Evolutionary conservation across 2,329 filamentous ascomycete genomes (phyloP).

Genomic region (Sporothrix humicola): DNA sequence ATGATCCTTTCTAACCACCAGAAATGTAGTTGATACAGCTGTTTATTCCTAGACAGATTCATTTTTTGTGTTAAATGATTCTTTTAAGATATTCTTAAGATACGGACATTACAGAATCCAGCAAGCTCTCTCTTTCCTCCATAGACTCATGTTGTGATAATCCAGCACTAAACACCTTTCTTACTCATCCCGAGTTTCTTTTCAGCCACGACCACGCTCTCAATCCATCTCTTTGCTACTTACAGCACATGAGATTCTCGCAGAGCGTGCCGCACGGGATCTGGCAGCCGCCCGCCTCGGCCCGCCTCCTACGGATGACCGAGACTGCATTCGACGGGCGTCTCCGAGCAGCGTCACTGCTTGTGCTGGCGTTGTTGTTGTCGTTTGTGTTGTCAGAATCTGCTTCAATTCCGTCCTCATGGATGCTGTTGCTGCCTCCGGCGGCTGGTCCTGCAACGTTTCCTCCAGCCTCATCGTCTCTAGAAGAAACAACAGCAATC

Average conservation of each 20-base stretch:
- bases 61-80: no score
- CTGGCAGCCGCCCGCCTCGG: constrained; percentile 52
- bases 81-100: no score
- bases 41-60: no score
- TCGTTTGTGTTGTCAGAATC: not conserved
- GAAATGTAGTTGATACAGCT: no score
- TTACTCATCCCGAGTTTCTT: no score
- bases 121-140: no score
- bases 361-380: not conserved
- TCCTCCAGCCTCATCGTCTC: not conserved
- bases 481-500: not conserved
- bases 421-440: not conserved
- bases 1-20: no score
- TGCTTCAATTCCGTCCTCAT: not conserved
- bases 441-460: not conserved
- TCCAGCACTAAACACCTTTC: no score
- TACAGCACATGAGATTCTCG: constrained; percentile 59
- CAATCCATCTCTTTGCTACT: constrained; percentile 14
- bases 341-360: constrained; percentile 2
- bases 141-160: no score
- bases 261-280: constrained; percentile 59
- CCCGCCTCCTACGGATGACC: constrained; percentile 40
- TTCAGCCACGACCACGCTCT: not conserved
- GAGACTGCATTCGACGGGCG: constrained; percentile 33
- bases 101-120: no score